Percentiles rank a stretch among this genome's conserved stretches.
phyloP scores from a whole-genome alignment of 2,329 filamentous ascomycete genomes.

The Ophiocordyceps camponoti-saundersi region DNA sequence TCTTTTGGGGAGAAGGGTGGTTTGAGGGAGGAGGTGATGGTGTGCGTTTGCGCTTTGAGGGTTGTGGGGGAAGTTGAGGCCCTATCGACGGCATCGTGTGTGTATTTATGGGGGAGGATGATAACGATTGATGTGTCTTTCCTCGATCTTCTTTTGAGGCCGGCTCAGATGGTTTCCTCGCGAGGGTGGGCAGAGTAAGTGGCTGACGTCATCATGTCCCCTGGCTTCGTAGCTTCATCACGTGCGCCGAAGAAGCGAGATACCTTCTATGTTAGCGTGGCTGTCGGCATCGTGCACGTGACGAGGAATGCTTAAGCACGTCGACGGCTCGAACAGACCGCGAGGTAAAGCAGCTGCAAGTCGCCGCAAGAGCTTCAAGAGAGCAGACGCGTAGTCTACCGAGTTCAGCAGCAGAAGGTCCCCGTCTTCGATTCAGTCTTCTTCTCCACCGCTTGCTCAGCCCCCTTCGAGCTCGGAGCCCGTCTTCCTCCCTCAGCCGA shows the following conservation, averaged over 20 bases:
- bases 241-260: background rate
- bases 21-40: slow-evolving; percentile 6
- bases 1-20: background rate
- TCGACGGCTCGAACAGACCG: background rate
- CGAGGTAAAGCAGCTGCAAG: background rate
- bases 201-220: background rate
- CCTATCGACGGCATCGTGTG: slow-evolving; percentile 48
- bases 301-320: background rate
- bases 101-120: background rate
- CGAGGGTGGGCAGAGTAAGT: background rate
- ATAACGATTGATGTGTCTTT: background rate
- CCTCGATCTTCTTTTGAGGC: background rate
- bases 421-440: no score
- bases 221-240: background rate
- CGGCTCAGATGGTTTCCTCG: background rate
- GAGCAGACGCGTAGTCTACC: background rate
- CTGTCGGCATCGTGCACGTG: background rate
- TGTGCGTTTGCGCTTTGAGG: slow-evolving; percentile 44
- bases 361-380: background rate
- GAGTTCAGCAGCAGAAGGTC: background rate
- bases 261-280: no score
- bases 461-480: background rate
- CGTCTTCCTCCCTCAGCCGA: background rate
- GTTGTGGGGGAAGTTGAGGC: slow-evolving; percentile 51
- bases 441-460: background rate